Conservation (phyloP, 2,329 filamentous ascomycete species). For the Furcasterigmium furcatum region DNA sequence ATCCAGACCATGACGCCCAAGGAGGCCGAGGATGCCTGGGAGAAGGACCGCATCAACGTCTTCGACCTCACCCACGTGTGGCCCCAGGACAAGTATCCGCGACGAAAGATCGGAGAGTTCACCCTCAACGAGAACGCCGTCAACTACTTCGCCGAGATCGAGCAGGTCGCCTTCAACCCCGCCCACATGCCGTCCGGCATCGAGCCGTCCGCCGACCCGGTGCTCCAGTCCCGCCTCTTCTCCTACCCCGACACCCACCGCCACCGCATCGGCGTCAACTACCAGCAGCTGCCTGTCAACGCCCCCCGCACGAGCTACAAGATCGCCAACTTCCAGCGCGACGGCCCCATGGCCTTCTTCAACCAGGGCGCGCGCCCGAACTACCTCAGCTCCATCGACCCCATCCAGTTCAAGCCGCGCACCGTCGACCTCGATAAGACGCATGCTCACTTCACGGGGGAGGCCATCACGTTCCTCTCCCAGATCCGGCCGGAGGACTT, state of each 20-base stretch:
- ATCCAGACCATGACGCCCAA: constrained; percentile 50
- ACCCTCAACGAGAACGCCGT: constrained; percentile 61
- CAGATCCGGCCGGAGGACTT: constrained; percentile 35
- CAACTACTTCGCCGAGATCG: constrained; percentile 69
- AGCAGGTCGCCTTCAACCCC: constrained; percentile 65
- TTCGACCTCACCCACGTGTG: constrained; percentile 69
- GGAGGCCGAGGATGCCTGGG: constrained; percentile 44
- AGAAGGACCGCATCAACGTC: constrained; percentile 41
- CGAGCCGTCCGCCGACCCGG: constrained; percentile 58
- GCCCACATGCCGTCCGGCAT: constrained; percentile 62
- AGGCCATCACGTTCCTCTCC: constrained; percentile 32
- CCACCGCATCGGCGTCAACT: constrained; percentile 61
- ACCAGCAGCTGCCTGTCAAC: constrained; percentile 62
- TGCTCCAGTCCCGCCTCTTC: constrained; percentile 58
- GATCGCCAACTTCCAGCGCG: constrained; percentile 61
- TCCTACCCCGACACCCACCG: constrained; percentile 60
- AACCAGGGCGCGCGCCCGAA: constrained; percentile 12
- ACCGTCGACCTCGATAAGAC: constrained; percentile 31
- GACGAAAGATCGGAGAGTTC: constrained; percentile 58
- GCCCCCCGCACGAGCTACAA: constrained; percentile 52
- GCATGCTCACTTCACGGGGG: constrained; percentile 32
- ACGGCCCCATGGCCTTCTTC: constrained; percentile 58
- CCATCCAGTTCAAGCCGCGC: constrained; percentile 28
- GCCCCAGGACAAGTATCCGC: constrained; percentile 61
- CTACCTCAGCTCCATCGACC: constrained; percentile 18